Evolutionary conservation across 2,329 filamentous ascomycete species (phyloP).

Genomic region (Dactylella cylindrospora): DNA sequence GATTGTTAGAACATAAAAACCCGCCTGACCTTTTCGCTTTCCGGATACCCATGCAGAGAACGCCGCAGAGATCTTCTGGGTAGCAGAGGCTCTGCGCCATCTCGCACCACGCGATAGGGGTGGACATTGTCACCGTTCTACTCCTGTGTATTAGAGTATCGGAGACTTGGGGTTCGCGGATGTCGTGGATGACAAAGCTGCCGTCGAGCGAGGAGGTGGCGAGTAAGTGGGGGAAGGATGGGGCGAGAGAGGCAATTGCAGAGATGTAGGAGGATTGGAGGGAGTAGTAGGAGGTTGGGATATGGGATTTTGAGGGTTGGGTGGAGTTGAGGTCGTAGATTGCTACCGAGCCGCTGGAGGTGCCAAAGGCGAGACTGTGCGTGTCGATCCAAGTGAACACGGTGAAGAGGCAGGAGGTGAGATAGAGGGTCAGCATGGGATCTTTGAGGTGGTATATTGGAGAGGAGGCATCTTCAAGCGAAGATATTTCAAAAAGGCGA

Average conservation of each 20-base stretch:
- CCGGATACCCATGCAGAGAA: slow-evolving; percentile 49
- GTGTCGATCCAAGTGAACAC: slow-evolving; percentile 57
- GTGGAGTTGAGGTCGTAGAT: slow-evolving; percentile 52
- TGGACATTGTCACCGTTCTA: slow-evolving; percentile 39
- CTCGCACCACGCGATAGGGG: slow-evolving; percentile 34
- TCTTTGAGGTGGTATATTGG: slow-evolving; percentile 53
- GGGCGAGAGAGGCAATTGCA: slow-evolving; percentile 55
- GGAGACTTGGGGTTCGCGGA: slow-evolving; percentile 53
- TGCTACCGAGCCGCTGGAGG: slow-evolving; percentile 56
- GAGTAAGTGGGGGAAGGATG: slow-evolving; percentile 56
- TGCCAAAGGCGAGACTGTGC: slow-evolving; percentile 55
- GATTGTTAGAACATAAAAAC: slow-evolving; percentile 36
- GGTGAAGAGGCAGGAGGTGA: slow-evolving; percentile 48
- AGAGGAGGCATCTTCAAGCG: slow-evolving; percentile 52
- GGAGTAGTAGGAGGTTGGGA: slow-evolving; percentile 54
- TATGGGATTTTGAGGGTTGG: slow-evolving; percentile 44
- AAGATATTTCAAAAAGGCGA: slow-evolving; percentile 51
- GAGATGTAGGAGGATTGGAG: slow-evolving; percentile 56
- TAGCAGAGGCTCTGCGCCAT: slow-evolving; percentile 42
- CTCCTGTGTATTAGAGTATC: slow-evolving; percentile 49
- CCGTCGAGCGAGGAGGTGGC: slow-evolving; percentile 56
- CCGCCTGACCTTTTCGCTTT: slow-evolving; percentile 38
- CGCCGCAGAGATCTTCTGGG: slow-evolving; percentile 50
- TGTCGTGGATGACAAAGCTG: slow-evolving; percentile 55
- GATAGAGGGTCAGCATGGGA: slow-evolving; percentile 52